Evolutionary conservation across 768 basidiomycete species (phyloP).

Genomic region (Holtermanniella nyarrowii): DNA sequence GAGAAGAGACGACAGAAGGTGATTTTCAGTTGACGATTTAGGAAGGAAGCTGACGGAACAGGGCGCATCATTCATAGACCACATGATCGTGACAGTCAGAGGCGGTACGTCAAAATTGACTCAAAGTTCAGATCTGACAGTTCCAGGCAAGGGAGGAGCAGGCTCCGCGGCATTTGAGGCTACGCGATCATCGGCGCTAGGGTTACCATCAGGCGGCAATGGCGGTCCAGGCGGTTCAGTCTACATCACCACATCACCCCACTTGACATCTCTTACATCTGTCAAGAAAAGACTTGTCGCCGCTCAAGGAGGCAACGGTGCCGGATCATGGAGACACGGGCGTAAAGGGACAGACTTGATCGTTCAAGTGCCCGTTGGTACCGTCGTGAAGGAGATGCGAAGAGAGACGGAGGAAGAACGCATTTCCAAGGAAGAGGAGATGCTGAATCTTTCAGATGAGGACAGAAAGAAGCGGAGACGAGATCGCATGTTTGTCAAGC

Average conservation of each 20-base stretch:
- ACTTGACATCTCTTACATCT: slow-evolving; percentile 65
- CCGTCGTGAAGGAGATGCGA: slow-evolving; percentile 67
- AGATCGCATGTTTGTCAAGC: slow-evolving; percentile 22
- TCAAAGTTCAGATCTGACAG: background rate
- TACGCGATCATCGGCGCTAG: slow-evolving; percentile 70
- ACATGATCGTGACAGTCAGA: slow-evolving; percentile 64
- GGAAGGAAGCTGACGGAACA: slow-evolving; percentile 7
- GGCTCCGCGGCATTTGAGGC: slow-evolving; percentile 90
- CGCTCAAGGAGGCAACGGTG: slow-evolving; percentile 58
- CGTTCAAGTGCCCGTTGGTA: slow-evolving; percentile 78
- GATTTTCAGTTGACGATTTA: slow-evolving; percentile 4
- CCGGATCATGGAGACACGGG: slow-evolving; percentile 81
- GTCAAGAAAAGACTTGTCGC: slow-evolving; percentile 61
- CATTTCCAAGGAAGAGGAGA: slow-evolving; percentile 60
- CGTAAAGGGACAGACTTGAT: slow-evolving; percentile 60
- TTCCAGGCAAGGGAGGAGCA: slow-evolving; percentile 71
- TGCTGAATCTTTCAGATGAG: slow-evolving; percentile 46
- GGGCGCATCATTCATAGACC: slow-evolving; percentile 73
- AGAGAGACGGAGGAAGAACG: slow-evolving; percentile 55
- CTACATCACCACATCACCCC: slow-evolving; percentile 66
- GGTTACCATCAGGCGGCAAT: slow-evolving; percentile 86
- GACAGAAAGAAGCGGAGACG: slow-evolving; percentile 21
- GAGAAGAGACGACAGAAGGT: slow-evolving; percentile 39
- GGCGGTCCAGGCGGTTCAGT: slow-evolving; percentile 84
- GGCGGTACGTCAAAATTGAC: slow-evolving; percentile 48